Base-by-base conservation (phyloP, 106 monocot genomes). In the Acorus calamus region DNA sequence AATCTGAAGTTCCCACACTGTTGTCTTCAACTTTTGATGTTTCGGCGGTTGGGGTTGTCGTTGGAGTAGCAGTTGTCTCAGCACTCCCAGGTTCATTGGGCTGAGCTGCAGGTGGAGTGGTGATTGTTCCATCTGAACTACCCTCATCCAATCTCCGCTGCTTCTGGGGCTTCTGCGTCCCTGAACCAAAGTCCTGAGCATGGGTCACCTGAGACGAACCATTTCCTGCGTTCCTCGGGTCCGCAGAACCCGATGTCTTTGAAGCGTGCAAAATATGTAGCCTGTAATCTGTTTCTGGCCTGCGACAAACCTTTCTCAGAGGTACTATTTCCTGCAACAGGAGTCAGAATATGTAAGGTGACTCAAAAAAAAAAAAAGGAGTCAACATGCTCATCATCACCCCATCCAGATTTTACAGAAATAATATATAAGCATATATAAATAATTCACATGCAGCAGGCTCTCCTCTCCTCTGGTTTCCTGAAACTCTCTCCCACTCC, bases 271-370 rank as follows among this genome's bases (percentile, higher is more conserved):
- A 71, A 46, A 77, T 55, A 62, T 83, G 77, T 4, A 87, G 77
- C 42, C 83, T 67, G 52, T 80, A 77, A 52, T 83, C 83, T 11
- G 80, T 78, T 71, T 83, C 87, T 42, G 87, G 87, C 0, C 83
- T 77, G 57, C 87, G 66, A 28, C 87, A 87, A 3, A 87, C 74
- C 69, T 87, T 87, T 57, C 80, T 71, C 44, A 87, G 56, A 56
- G 87, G 77, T 0, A 87, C 87, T 66, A 87, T 87, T 78, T 87
- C 87, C 87, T 87, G 71, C 11, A 44, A 47, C 41, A n/a, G 46
- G 4, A 54, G 3, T 4, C 43, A 63, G 2, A 14, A 3, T 3
- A 28, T 28, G 28, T 28, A 28, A 28, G 28, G 28, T 28, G 28
- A 28, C 28, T 28, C 28, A 28, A 28, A 28, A 28, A 28, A 28